These are phyloP conservation scores for Voacanga thouarsii DNA, from an alignment of 257 asterid species.

Conservation along the genomic window DNA sequence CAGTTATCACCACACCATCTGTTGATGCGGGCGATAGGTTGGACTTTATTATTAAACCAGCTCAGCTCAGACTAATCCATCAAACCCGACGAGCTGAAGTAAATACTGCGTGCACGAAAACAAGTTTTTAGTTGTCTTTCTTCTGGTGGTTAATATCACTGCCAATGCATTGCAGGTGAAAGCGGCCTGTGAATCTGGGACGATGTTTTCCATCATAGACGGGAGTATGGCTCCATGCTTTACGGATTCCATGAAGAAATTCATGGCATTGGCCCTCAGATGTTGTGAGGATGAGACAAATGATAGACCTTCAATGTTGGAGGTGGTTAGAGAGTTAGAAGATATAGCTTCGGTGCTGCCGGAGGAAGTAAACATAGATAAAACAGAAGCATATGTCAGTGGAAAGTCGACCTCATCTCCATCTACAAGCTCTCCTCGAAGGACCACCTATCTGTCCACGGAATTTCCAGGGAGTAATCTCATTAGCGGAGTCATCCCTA, in stretches of 20 bases:
- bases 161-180: conserved; percentile 41
- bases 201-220: conserved; percentile 66
- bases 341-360: conserved; percentile 46
- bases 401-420: conserved; percentile 20
- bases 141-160: background rate
- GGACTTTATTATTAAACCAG: background rate
- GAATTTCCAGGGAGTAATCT: conserved; percentile 52
- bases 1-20: too few species aligned
- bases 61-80: background rate
- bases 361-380: conserved; percentile 27
- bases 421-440: conserved; percentile 27
- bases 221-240: conserved; percentile 65
- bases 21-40: too few species aligned
- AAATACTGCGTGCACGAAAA: background rate
- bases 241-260: conserved; percentile 52
- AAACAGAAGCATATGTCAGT: conserved; percentile 23
- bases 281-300: conserved; percentile 68
- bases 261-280: conserved; percentile 60
- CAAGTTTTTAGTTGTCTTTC: background rate
- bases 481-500: conserved; percentile 45
- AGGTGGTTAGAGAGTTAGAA: conserved; percentile 78
- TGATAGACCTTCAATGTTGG: conserved; percentile 62
- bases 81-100: background rate
- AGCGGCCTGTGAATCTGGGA: conserved; percentile 54
- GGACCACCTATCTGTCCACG: conserved; percentile 32